Conservation (phyloP, 1,139 yeast species). For the Magnusiomyces paraingens region DNA sequence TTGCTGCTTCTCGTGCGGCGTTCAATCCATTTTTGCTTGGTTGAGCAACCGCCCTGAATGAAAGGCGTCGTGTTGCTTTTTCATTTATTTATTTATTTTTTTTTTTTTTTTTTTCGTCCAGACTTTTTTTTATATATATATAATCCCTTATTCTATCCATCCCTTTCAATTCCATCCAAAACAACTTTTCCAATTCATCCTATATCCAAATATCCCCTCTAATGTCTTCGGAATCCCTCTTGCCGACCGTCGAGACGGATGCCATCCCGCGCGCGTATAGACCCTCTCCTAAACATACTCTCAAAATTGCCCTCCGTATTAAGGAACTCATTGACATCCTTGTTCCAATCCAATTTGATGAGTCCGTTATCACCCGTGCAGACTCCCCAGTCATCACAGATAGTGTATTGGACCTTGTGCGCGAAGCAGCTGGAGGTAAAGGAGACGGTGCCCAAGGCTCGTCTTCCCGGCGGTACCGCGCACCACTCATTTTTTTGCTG, state of each 20-base stretch:
- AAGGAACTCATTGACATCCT: conserved; percentile 65
- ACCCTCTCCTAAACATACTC: conserved; percentile 63
- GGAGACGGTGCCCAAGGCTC: conserved; percentile 54
- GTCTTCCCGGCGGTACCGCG: conserved; percentile 56
- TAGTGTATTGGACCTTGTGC: conserved; percentile 52
- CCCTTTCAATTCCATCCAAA: too few species aligned
- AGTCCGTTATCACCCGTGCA: conserved; percentile 45
- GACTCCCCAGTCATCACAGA: conserved; percentile 59
- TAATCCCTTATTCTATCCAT: too few species aligned
- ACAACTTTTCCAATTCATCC: too few species aligned
- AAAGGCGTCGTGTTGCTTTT: too few species aligned
- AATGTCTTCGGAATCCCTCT: conserved; percentile 3
- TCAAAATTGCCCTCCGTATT: conserved; percentile 67
- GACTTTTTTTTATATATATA: not conserved
- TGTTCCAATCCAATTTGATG: conserved; percentile 57
- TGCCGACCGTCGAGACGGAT: not conserved
- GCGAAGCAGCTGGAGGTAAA: conserved; percentile 76
- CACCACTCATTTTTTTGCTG: conserved; percentile 61
- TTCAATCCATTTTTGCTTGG: too few species aligned
- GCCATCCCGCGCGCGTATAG: conserved; percentile 18
- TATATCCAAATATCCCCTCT: not conserved
- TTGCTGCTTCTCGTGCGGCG: too few species aligned
- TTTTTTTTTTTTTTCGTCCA: not conserved
- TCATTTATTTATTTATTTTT: not conserved
- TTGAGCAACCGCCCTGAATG: too few species aligned